Base-by-base conservation (phyloP, 1,139 yeast species). In the Yamadazyma kanchanaburiensis region DNA sequence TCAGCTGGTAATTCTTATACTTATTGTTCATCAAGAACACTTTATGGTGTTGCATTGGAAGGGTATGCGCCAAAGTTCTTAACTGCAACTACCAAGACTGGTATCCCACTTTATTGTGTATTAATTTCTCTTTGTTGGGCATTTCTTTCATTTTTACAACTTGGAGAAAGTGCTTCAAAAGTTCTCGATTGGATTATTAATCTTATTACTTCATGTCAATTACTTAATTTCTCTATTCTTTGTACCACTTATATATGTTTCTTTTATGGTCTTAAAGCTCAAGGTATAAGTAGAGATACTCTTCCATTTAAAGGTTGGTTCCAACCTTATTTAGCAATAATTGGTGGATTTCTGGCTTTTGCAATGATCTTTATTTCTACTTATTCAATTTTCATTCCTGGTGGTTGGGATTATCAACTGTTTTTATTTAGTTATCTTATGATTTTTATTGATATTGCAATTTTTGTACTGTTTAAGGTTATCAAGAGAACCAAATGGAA, bases 141-240 rank as follows among this genome's bases (percentile, higher is more conserved):
- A 6, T 75, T 80, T 49, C 70, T 80, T 37, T 58, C 70, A 18
- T 65, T 81, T 70, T 27, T 52, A 53, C 34, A 55, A 72, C 5
- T 63, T 21, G 47, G 45, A 12, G 33, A 34, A 25, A 33, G 70
- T 4, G 67, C 87, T 0, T 61, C 74, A 4, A 60, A 63, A 20
- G 71, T 80, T n/a, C 82, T 83, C 56, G 58, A 58, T 33, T 80
- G 82, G 58, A 79, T 83, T 45, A 83, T 80, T 37, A 81, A 80
- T 49, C 77, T 80, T 36, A 84, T 80, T 28, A 76, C 88, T 21
- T 76, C 82, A 35, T 44, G 48, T 28, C 48, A 76, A 80, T 38
- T 89, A 85, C 37, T 65, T 77, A 34, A 53, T 79, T 39, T 77
- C 83, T 28, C 82, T 85, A 87, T 61, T 76, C 32, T 70, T 74